These are phyloP conservation scores for Chaetomium olivaceum DNA, from an alignment of 2,329 filamentous ascomycete species.

Conservation along the genomic window DNA sequence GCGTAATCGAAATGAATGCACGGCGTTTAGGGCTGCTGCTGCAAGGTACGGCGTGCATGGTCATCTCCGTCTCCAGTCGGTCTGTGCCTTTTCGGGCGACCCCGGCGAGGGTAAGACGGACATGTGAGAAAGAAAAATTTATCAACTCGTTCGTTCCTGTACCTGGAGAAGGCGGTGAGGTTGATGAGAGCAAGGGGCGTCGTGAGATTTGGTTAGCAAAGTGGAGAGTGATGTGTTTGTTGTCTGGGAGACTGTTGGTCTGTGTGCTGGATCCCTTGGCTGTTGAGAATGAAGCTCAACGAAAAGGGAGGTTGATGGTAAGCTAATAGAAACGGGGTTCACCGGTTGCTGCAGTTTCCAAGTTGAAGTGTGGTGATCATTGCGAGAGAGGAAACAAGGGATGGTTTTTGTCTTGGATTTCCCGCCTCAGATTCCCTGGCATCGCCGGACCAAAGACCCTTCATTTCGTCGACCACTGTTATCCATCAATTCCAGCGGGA, in stretches of 20 bases:
- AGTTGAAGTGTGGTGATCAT: background rate
- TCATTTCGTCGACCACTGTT: background rate
- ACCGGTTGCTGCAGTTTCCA: background rate
- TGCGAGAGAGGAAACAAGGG: background rate
- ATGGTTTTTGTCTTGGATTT: background rate
- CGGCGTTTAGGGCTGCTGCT: background rate
- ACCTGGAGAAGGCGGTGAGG: slow-evolving; percentile 2
- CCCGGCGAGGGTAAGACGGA: background rate
- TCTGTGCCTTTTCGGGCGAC: background rate
- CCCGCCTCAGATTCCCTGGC: background rate
- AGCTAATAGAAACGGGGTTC: background rate
- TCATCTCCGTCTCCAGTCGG: background rate
- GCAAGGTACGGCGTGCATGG: background rate
- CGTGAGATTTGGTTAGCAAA: background rate
- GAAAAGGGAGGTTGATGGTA: background rate
- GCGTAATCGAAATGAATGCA: background rate
- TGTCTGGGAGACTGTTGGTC: slow-evolving; percentile 9
- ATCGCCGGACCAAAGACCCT: background rate
- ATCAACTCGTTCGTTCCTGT: background rate
- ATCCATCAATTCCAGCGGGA: background rate
- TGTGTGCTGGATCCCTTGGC: background rate
- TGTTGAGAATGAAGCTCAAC: background rate
- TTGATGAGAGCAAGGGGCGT: background rate
- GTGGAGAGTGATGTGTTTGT: background rate
- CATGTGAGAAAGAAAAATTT: background rate